Evolutionary conservation across 305 asterid species (phyloP), one percentile per base, ranked within the genome.

Genomic region (Rubia peregrina): DNA sequence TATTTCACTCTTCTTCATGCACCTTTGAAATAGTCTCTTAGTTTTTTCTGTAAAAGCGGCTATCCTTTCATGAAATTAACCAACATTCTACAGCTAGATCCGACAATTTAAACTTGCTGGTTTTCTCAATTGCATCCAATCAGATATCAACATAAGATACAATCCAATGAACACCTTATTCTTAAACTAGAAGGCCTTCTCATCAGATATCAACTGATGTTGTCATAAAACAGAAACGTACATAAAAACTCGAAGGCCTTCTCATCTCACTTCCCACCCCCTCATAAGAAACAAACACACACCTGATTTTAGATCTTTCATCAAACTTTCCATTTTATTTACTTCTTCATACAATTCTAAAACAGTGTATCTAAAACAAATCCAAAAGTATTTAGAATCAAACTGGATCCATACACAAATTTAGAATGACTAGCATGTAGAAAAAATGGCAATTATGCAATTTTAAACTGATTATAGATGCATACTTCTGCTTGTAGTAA

Each of bases 401-500:
- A 46, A 46, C 53, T 46, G 53, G 9, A 49, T 49, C 9, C 21
- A 4, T 71, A 19, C 13, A 38, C 7, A 48, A 13, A 64, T 36
- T 49, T 10, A 26, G 71, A 7, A 41, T 49, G 16, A 43, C 13
- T 42, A 42, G 38, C 57, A 66, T 67, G 64, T 56, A 73, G 68
- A 11, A 65, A 65, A 70, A 60, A 65, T 33, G 42, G 48, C 36
- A 69, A 9, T 16, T 43, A 70, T 71, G 59, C 74, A 59, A 73
- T 41, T 61, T 42, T 41, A 65, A 48, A 67, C 55, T 41, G 71
- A 40, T 42, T 22, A 44, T 22, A 40, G 74, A 42, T 65, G 72
- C 97, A 61, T 88, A 95, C 99, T 95, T 95, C 78, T 88, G 99
- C 82, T 87, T 95, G 81, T 95, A 95, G 83, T 91, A 95, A 77